These are phyloP conservation scores for Primulina huaijiensis DNA, from an alignment of 257 asterid species.

Conservation along the genomic window DNA sequence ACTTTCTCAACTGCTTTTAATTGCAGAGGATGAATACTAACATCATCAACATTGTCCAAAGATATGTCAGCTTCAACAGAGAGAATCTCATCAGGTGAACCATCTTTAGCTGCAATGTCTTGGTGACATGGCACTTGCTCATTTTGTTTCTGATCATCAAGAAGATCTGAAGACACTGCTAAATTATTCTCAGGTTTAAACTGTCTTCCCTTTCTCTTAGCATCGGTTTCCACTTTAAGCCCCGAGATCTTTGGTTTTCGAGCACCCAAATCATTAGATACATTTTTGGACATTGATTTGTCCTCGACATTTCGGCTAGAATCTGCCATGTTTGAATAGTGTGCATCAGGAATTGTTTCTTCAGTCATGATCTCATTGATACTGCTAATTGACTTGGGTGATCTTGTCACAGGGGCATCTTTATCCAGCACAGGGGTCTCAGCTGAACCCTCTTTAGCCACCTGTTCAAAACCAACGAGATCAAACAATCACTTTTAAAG, in stretches of 20 bases:
- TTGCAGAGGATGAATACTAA: constrained; percentile 33
- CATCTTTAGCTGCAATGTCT: constrained; percentile 36
- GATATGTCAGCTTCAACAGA: constrained; percentile 39
- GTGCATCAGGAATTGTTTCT: constrained; percentile 33
- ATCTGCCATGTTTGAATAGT: constrained; percentile 33
- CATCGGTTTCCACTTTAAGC: constrained; percentile 25
- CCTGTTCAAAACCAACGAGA: constrained; percentile 46
- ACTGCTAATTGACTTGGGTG: constrained; percentile 53
- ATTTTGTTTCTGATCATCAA: constrained; percentile 37
- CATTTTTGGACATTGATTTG: constrained; percentile 38
- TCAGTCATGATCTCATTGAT: constrained; percentile 36
- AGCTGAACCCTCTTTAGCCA: constrained; percentile 38
- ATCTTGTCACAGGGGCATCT: constrained; percentile 31
- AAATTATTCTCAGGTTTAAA: constrained; percentile 30
- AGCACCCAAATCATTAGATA: constrained; percentile 42
- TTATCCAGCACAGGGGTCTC: constrained; percentile 40
- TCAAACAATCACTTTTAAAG: too few species aligned
- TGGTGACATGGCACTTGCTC: constrained; percentile 37
- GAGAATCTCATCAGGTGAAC: constrained; percentile 37
- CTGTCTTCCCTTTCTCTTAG: constrained; percentile 30
- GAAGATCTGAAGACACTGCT: constrained; percentile 40
- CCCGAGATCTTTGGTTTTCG: constrained; percentile 35
- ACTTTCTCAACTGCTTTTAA: constrained; percentile 48
- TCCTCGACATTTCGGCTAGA: constrained; percentile 40
- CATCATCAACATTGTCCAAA: constrained; percentile 40